Evolutionary conservation across 148 eudicot species (phyloP), one percentile per base, ranked within the genome.

Genomic region (Chenopodium album): DNA sequence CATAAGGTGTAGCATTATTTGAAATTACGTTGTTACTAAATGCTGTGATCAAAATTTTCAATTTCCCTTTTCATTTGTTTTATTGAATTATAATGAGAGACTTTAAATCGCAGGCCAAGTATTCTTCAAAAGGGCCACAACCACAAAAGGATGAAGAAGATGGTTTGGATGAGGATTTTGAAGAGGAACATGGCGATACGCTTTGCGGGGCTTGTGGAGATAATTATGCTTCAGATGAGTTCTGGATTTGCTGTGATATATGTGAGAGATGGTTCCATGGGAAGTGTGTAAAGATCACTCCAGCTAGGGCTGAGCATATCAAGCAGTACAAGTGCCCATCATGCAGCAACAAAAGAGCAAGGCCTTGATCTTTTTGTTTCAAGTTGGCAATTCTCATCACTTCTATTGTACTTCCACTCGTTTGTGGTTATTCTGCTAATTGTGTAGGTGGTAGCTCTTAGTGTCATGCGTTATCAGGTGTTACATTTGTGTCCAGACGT

Each of bases 191-290:
- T 12, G 92, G 92, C 4, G 91, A 88, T 71, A 85, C 92, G 10
- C 81, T 90, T 67, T 90, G 92, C 44, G 92, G 91, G 54, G 90
- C 91, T 3, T 90, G 92, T 73, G 91, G 91, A 47, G 91, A 88
- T 72, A 86, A 87, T 80, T 88, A 85, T 79, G 88, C 90, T 66
- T 84, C 89, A 29, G 91, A 90, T 78, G 91, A 90, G 80, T 90
- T 90, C 77, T 90, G 92, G 92, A 90, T 90, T 59, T 88, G 91
- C 83, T 90, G 92, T 37, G 92, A 90, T 73, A 31, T 86, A 59
- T 90, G 92, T 71, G 91, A 88, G 91, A 90, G 82, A 87, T 90
- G 92, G 92, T 90, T 90, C 76, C 92, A 90, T 77, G 92, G 91
- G 23, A 90, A 90, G 86, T 90, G 92, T 56, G 92, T 90, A 64